A percentile compares a stretch with the other conserved stretches of the same genome.
These are phyloP conservation scores for Madurella fahalii DNA, from an alignment of 2,329 filamentous ascomycete species.

Conservation along the genomic window DNA sequence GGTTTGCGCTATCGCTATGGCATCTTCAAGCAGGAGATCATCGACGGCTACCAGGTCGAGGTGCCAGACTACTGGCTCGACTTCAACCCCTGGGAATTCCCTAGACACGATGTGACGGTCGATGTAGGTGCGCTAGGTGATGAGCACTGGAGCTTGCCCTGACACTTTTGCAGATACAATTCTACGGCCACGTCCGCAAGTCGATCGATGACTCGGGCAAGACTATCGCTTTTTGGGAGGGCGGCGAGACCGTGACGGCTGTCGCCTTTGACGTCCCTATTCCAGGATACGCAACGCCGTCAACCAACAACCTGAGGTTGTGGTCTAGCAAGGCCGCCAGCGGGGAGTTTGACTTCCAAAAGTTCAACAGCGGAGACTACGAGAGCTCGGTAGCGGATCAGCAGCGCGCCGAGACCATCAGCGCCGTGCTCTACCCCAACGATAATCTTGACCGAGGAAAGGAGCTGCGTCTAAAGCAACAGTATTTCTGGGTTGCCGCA, in stretches of 20 bases:
- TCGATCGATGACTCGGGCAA: constrained; percentile 72
- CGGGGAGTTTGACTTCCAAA: constrained; percentile 98
- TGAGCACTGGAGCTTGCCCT: background rate
- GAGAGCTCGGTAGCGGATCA: constrained; percentile 98
- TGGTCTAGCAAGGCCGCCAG: constrained; percentile 98
- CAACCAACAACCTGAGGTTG: constrained; percentile 92
- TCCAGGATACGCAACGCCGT: constrained; percentile 82
- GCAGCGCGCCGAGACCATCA: constrained; percentile 98
- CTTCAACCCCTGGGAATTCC: constrained; percentile 99
- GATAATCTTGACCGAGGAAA: constrained; percentile 96
- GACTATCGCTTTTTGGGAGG: constrained; percentile 74
- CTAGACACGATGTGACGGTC: constrained; percentile 88
- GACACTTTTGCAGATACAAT: constrained; percentile 63
- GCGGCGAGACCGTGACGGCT: constrained; percentile 86
- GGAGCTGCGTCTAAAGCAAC: constrained; percentile 95
- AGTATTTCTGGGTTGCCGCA: constrained; percentile 99
- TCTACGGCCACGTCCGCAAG: constrained; percentile 82
- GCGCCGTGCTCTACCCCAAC: constrained; percentile 93
- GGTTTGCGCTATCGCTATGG: constrained; percentile 92
- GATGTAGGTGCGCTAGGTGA: constrained; percentile 52
- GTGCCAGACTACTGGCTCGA: constrained; percentile 99
- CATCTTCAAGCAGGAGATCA: constrained; percentile 99
- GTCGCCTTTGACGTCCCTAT: constrained; percentile 92
- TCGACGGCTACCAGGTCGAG: constrained; percentile 96
- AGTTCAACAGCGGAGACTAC: constrained; percentile 98